Conservation (phyloP, 2,329 filamentous ascomycete genomes). For the Didymellaceae sp. region DNA sequence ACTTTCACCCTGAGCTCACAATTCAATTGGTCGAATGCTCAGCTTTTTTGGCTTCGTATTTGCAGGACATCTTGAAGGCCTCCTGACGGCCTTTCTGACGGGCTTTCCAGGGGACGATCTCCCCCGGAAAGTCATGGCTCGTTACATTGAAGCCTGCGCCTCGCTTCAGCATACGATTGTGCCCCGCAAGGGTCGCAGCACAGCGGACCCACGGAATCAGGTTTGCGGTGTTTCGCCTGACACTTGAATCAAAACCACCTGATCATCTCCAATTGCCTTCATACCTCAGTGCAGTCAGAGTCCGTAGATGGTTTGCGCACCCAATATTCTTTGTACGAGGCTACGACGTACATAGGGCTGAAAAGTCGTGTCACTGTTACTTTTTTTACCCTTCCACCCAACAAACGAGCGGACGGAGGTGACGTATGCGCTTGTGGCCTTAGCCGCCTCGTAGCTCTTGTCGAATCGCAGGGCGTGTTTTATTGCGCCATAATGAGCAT, state of each 20-base stretch:
- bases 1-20: background rate
- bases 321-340: slow-evolving; percentile 17
- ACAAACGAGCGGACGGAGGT: slow-evolving; percentile 5
- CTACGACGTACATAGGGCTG: slow-evolving; percentile 13
- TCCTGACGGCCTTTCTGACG: background rate
- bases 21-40: slow-evolving; percentile 6
- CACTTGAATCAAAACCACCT: slow-evolving; percentile 3
- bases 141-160: slow-evolving; percentile 16
- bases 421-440: slow-evolving; percentile 15
- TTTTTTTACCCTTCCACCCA: slow-evolving; percentile 13
- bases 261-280: background rate
- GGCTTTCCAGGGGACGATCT: slow-evolving; percentile 8
- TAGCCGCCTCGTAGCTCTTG: slow-evolving; percentile 6
- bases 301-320: slow-evolving; percentile 6
- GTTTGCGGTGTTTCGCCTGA: slow-evolving; percentile 3
- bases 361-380: slow-evolving; percentile 13
- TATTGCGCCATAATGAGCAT: slow-evolving; percentile 14
- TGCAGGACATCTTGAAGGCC: no score
- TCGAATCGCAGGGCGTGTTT: slow-evolving; percentile 7
- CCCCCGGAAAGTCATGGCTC: slow-evolving; percentile 5
- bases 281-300: background rate
- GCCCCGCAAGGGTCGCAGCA: slow-evolving; percentile 14
- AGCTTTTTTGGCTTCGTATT: slow-evolving; percentile 9
- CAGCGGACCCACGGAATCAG: slow-evolving; percentile 7
- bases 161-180: slow-evolving; percentile 14